phyloP scores from a whole-genome alignment of 208 protist genomes.

The Leishmania martiniquensis region DNA sequence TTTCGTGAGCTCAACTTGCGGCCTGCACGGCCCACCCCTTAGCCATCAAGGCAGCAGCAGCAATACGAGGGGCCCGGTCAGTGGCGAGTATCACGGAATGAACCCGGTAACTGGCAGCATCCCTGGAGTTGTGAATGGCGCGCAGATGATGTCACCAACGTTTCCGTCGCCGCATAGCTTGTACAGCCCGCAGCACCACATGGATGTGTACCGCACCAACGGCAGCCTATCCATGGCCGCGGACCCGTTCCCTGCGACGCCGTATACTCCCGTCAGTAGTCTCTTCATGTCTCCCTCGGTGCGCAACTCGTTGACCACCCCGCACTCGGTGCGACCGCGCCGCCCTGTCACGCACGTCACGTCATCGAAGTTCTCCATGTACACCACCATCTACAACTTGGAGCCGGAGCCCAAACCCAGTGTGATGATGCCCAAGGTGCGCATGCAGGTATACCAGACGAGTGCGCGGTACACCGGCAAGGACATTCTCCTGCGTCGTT shows the following conservation, averaged over 20 bases:
- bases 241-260: slow-evolving; percentile 81
- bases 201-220: slow-evolving; percentile 66
- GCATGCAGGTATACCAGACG: slow-evolving; percentile 82
- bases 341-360: slow-evolving; percentile 74
- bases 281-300: slow-evolving; percentile 80
- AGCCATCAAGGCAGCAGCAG: background rate
- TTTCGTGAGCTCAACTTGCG: background rate
- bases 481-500: slow-evolving; percentile 74
- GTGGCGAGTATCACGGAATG: slow-evolving; percentile 14
- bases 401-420: slow-evolving; percentile 66
- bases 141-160: slow-evolving; percentile 48
- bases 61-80: background rate
- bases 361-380: slow-evolving; percentile 82
- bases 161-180: slow-evolving; percentile 61
- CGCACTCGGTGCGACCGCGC: slow-evolving; percentile 37
- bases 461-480: slow-evolving; percentile 73
- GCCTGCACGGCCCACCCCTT: background rate
- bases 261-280: slow-evolving; percentile 73
- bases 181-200: slow-evolving; percentile 63
- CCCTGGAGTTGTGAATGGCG: slow-evolving; percentile 24
- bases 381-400: slow-evolving; percentile 91
- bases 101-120: slow-evolving; percentile 32
- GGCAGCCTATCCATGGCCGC: slow-evolving; percentile 48
- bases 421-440: slow-evolving; percentile 62
- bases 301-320: slow-evolving; percentile 46